Evolutionary conservation across 129 eudicot genomes (phyloP).

Genomic region (Sambucus nigra): DNA sequence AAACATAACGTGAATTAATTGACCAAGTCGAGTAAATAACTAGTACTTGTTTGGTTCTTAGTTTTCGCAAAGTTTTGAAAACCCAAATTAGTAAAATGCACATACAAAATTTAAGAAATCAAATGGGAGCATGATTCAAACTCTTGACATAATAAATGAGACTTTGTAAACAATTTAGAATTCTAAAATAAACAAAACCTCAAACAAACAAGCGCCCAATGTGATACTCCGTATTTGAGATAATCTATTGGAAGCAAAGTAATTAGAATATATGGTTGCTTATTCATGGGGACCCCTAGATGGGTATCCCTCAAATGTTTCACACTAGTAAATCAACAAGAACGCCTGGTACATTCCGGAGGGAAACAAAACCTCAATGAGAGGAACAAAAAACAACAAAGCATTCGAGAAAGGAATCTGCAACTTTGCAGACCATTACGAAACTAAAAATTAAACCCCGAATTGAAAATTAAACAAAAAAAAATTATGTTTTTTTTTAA

Average conservation of each 20-base stretch:
- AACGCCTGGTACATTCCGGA: slow-evolving; percentile 17
- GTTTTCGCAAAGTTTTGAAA: no score
- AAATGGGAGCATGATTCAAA: no score
- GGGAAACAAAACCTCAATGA: slow-evolving; percentile 11
- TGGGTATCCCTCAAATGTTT: slow-evolving; percentile 34
- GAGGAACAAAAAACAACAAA: slow-evolving; percentile 7
- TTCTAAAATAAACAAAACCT: no score
- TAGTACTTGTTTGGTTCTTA: no score
- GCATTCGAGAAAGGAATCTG: slow-evolving; percentile 10
- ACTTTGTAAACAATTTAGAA: no score
- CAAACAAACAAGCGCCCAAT: no score
- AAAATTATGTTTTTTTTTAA: slow-evolving; percentile 19
- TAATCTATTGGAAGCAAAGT: slow-evolving; percentile 8
- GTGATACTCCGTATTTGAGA: no score
- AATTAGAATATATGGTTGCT: slow-evolving; percentile 12
- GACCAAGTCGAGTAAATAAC: no score
- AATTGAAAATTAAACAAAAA: slow-evolving; percentile 12
- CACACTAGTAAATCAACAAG: slow-evolving; percentile 30
- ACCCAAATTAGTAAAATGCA: no score
- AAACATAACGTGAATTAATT: no score
- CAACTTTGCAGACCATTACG: slow-evolving; percentile 15
- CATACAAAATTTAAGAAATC: no score
- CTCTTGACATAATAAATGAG: no score
- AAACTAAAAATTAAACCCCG: slow-evolving; percentile 8
- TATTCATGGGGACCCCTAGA: slow-evolving; percentile 29